Percentiles rank a stretch among this genome's conserved stretches.
Evolutionary conservation across 192 early-diverging fungal genomes (phyloP).

Genomic region (Coemansia sp.): DNA sequence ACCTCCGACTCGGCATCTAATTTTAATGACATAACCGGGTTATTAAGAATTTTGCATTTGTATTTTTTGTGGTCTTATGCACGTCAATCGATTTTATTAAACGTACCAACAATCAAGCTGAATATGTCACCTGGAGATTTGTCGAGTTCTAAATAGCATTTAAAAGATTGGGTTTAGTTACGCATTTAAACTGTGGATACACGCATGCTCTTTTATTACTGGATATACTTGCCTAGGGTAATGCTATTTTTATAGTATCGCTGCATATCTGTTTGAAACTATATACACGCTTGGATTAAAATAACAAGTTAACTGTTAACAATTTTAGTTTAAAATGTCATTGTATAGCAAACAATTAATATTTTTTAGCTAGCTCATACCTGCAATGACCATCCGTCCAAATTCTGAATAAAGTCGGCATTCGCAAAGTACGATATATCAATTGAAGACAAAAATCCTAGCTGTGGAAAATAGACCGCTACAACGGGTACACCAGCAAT

Average conservation of each 20-base stretch:
- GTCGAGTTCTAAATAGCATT: conserved; percentile 64
- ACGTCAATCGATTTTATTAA: too few relatives aligned
- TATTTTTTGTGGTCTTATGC: too few relatives aligned
- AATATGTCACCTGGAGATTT: conserved; percentile 81
- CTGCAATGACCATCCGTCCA: conserved; percentile 26
- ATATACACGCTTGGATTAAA: not conserved
- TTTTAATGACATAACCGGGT: not conserved
- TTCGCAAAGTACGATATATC: conserved; percentile 14
- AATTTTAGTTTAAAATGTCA: not conserved
- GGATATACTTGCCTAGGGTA: conserved; percentile 18
- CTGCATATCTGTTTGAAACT: conserved; percentile 52
- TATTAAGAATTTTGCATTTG: not conserved
- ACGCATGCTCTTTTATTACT: too few relatives aligned
- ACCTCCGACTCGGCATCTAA: conserved; percentile 84
- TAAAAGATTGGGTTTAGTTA: not conserved
- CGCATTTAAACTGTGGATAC: not conserved
- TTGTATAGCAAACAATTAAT: not conserved
- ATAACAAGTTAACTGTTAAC: not conserved
- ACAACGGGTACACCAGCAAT: conserved; percentile 29
- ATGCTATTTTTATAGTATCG: conserved; percentile 45
- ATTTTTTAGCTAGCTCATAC: conserved; percentile 3
- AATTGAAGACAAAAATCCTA: conserved; percentile 49
- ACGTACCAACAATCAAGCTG: conserved; percentile 70
- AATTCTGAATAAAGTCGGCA: not conserved
- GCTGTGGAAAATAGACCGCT: conserved; percentile 48